A percentile compares a stretch with the other conserved stretches of the same genome.
phyloP scores from a whole-genome alignment of 495 filamentous ascomycete genomes.

The Tricharina praecox region DNA sequence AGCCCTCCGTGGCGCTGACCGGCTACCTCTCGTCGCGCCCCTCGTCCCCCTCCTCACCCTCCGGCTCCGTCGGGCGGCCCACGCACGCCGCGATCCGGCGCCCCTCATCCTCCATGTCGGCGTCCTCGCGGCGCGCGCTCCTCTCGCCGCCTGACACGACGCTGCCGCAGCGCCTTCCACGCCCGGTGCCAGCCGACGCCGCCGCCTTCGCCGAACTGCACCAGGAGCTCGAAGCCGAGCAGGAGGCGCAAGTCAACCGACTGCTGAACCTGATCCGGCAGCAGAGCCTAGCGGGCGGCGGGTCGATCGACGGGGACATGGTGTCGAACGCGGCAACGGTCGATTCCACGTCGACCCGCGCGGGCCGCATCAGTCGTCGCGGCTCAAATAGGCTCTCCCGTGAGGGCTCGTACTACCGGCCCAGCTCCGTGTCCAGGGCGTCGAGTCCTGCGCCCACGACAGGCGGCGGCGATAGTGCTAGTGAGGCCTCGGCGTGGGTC shows the following conservation, averaged over 20 bases:
- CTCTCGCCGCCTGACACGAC: slow-evolving; percentile 16
- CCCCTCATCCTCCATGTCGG: slow-evolving; percentile 17
- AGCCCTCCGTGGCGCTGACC: background rate
- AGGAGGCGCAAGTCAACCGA: slow-evolving; percentile 91
- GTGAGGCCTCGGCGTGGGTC: slow-evolving; percentile 29
- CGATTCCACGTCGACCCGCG: slow-evolving; percentile 50
- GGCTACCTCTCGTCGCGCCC: background rate
- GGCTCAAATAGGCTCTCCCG: slow-evolving; percentile 17
- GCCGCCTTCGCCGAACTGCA: slow-evolving; percentile 89
- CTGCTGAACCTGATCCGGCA: slow-evolving; percentile 76
- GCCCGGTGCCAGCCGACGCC: slow-evolving; percentile 34
- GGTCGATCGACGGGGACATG: slow-evolving; percentile 33
- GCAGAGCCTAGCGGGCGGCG: slow-evolving; percentile 65
- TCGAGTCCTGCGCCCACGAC: slow-evolving; percentile 33
- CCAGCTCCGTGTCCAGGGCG: slow-evolving; percentile 30
- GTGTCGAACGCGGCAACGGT: slow-evolving; percentile 42
- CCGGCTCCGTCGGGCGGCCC: background rate
- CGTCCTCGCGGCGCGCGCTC: slow-evolving; percentile 19
- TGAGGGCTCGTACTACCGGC: slow-evolving; percentile 16
- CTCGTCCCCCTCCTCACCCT: background rate
- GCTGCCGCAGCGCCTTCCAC: slow-evolving; percentile 26
- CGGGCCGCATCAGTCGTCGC: slow-evolving; percentile 31
- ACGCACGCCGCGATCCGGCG: slow-evolving; percentile 13
- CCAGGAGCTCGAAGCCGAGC: slow-evolving; percentile 86
- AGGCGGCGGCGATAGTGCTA: slow-evolving; percentile 17